Evolutionary conservation across 2,329 filamentous ascomycete genomes (phyloP).

Genomic region (Fusarium cicatricum): DNA sequence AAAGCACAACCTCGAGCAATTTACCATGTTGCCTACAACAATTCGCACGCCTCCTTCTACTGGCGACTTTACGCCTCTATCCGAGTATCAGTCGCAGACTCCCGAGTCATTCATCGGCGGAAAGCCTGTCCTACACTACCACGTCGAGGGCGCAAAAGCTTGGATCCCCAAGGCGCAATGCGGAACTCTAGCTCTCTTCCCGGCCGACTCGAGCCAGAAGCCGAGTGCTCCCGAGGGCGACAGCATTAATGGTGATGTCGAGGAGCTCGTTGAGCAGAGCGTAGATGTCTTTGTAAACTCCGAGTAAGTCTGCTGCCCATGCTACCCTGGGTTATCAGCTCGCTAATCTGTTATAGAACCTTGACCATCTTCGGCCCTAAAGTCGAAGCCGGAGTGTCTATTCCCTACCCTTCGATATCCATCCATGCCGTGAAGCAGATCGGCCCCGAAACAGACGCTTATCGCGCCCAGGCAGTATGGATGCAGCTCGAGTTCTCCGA

Average conservation of each 20-base stretch:
- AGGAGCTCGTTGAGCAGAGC: constrained; percentile 53
- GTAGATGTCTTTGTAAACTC: constrained; percentile 68
- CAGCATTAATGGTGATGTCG: constrained; percentile 44
- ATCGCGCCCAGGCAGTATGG: constrained; percentile 62
- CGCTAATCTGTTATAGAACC: constrained; percentile 36
- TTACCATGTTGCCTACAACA: constrained; percentile 57
- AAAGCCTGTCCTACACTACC: constrained; percentile 75
- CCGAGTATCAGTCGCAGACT: constrained; percentile 76
- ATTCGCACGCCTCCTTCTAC: constrained; percentile 65
- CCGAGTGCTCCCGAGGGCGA: constrained; percentile 37
- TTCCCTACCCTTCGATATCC: constrained; percentile 78
- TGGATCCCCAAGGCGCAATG: constrained; percentile 64
- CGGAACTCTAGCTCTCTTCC: constrained; percentile 63
- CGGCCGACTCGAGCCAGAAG: constrained; percentile 48
- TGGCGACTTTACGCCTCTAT: constrained; percentile 69
- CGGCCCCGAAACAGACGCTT: constrained; percentile 48
- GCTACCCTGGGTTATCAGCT: background rate
- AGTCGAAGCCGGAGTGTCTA: constrained; percentile 67
- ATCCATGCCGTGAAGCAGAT: constrained; percentile 77
- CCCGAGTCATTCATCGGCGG: constrained; percentile 75
- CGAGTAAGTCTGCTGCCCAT: constrained; percentile 52
- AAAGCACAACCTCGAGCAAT: constrained; percentile 6
- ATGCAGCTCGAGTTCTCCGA: constrained; percentile 74
- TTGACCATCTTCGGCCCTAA: constrained; percentile 71
- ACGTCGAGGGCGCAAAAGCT: constrained; percentile 64